Conservation (phyloP, 2,329 filamentous ascomycete genomes). For the Ceratocystis albifundus region DNA sequence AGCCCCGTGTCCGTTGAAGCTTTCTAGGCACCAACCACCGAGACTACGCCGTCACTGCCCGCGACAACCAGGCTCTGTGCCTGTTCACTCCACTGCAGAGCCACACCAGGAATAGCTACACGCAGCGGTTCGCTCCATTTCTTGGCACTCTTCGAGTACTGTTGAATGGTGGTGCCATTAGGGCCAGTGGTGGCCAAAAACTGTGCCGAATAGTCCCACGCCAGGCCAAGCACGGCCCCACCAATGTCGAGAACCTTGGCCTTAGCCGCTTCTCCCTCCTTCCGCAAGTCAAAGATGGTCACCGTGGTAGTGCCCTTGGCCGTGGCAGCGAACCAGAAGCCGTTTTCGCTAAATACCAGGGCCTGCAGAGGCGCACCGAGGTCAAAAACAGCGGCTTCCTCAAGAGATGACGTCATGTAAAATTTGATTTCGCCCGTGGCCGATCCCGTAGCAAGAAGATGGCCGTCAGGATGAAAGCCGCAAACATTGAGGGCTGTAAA, state of each 20-base stretch:
- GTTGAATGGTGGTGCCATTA: conserved; percentile 72
- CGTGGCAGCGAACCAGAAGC: conserved; percentile 83
- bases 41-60: conserved; percentile 63
- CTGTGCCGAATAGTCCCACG: conserved; percentile 93
- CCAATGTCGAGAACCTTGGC: conserved; percentile 82
- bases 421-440: conserved; percentile 70
- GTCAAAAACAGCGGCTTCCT: conserved; percentile 62
- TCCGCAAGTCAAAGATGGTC: conserved; percentile 84
- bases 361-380: conserved; percentile 59
- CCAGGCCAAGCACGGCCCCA: conserved; percentile 59
- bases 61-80: conserved; percentile 66
- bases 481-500: conserved; percentile 58
- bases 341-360: conserved; percentile 87
- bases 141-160: conserved; percentile 80
- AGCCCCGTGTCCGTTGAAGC: not conserved
- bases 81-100: conserved; percentile 64
- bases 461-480: conserved; percentile 93
- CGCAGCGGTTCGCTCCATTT: conserved; percentile 77
- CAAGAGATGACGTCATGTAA: conserved; percentile 72
- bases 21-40: conserved; percentile 45
- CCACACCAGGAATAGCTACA: conserved; percentile 60
- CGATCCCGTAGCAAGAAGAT: conserved; percentile 80
- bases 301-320: conserved; percentile 66
- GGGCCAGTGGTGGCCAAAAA: conserved; percentile 75
- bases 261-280: conserved; percentile 69